Conservation (phyloP, 1,139 yeast genomes). For the Magnusiomyces fungicola region DNA sequence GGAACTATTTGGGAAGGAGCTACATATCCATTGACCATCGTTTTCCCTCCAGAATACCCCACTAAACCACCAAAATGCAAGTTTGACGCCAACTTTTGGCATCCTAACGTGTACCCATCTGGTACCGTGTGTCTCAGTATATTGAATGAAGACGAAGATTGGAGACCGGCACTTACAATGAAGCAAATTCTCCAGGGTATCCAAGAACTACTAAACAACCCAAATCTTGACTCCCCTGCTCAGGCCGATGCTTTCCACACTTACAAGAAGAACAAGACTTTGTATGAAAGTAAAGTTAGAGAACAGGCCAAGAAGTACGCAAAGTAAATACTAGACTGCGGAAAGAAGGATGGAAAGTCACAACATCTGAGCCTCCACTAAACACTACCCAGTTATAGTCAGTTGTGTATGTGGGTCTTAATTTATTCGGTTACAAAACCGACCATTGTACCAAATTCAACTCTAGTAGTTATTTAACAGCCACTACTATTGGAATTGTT, state of each 20-base stretch:
- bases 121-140: conserved; percentile 93
- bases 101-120: conserved; percentile 94
- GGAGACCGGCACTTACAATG: conserved; percentile 95
- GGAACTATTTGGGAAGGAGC: conserved; percentile 88
- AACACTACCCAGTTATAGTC: too few relatives aligned
- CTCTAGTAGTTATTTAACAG: too few relatives aligned
- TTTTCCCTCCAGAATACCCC: conserved; percentile 87
- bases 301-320: conserved; percentile 78
- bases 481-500: too few relatives aligned
- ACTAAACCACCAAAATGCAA: conserved; percentile 92
- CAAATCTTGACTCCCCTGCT: conserved; percentile 95
- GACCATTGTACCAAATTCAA: too few relatives aligned
- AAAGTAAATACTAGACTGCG: conserved; percentile 9
- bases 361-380: too few relatives aligned
- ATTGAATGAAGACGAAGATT: conserved; percentile 90
- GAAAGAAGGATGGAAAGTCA: not conserved
- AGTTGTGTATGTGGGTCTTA: not conserved
- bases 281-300: conserved; percentile 68
- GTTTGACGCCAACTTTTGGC: conserved; percentile 85
- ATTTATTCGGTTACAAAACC: not conserved
- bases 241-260: conserved; percentile 96
- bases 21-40: conserved; percentile 73
- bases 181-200: conserved; percentile 87
- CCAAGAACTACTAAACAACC: conserved; percentile 82
- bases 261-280: conserved; percentile 51